Conservation (phyloP, 2,329 filamentous ascomycete genomes). For the Periconia sp. region DNA sequence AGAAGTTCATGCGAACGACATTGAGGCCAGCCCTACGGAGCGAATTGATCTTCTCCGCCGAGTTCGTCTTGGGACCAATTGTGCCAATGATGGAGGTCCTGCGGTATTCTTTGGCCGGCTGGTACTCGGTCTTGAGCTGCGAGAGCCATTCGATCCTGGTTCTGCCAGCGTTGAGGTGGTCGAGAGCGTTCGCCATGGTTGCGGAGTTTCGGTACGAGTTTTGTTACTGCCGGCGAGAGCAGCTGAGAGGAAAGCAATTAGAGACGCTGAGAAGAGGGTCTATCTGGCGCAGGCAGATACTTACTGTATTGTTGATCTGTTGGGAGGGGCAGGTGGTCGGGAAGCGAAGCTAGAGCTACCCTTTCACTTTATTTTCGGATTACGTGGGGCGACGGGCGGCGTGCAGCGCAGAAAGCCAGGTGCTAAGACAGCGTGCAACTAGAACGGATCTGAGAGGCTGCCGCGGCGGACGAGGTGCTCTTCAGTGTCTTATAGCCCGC, state of each 20-base stretch:
- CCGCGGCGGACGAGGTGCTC: not conserved
- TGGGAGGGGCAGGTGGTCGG: constrained; percentile 11
- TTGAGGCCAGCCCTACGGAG: constrained; percentile 91
- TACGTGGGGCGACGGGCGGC: constrained; percentile 16
- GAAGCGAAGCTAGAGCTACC: constrained; percentile 17
- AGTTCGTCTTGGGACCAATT: constrained; percentile 99
- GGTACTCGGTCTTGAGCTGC: constrained; percentile 87
- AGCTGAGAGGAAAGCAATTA: constrained; percentile 2
- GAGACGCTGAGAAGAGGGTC: constrained; percentile 2
- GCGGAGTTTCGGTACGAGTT: constrained; percentile 16
- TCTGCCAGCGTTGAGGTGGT: constrained; percentile 79
- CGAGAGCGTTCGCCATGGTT: constrained; percentile 70
- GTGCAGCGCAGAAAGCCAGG: not conserved
- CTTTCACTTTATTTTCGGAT: constrained; percentile 16
- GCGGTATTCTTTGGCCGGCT: constrained; percentile 87
- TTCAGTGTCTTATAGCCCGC: constrained; percentile 8
- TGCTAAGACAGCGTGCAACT: constrained; percentile 6
- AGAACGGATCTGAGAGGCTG: constrained; percentile 7
- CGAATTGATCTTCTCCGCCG: constrained; percentile 93
- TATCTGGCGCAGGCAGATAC: not conserved
- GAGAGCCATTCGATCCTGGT: constrained; percentile 74
- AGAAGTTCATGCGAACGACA: constrained; percentile 99
- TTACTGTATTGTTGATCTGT: constrained; percentile 16
- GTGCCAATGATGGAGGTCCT: constrained; percentile 99
- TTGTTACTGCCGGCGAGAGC: not conserved